Percentiles rank a stretch among this genome's conserved stretches.
phyloP scores from a whole-genome alignment of 2,329 filamentous ascomycete species.

The Rachicladosporium sp. region DNA sequence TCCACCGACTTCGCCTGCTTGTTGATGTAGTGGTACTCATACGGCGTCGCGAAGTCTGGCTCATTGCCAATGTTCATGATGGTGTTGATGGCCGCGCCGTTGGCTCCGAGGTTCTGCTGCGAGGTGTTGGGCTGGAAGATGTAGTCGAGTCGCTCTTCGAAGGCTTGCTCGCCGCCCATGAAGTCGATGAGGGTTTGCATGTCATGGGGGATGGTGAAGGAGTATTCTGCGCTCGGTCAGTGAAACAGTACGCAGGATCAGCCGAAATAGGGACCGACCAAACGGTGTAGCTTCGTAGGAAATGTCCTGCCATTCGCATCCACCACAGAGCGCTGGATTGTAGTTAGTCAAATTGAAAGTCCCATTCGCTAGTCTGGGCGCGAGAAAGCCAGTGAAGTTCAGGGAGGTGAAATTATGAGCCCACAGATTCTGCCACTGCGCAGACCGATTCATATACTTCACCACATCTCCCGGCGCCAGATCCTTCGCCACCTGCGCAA shows the following conservation, averaged over 20 bases:
- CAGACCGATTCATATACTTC: slow-evolving; percentile 27
- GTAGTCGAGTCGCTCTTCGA: slow-evolving; percentile 30
- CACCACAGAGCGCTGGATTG: slow-evolving; percentile 30
- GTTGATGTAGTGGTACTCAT: slow-evolving; percentile 21
- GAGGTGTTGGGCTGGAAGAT: slow-evolving; percentile 28
- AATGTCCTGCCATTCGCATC: slow-evolving; percentile 30
- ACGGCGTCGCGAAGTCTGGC: slow-evolving; percentile 22
- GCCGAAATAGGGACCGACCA: background rate
- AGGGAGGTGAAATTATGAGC: slow-evolving; percentile 24
- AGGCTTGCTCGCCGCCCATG: slow-evolving; percentile 28
- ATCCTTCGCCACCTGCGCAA: slow-evolving; percentile 29
- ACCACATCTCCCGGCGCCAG: slow-evolving; percentile 28
- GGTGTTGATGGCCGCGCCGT: slow-evolving; percentile 24
- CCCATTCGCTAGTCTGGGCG: slow-evolving; percentile 16
- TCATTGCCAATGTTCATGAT: slow-evolving; percentile 27
- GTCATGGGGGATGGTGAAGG: slow-evolving; percentile 32
- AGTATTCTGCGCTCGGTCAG: slow-evolving; percentile 23
- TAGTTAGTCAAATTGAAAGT: slow-evolving; percentile 23
- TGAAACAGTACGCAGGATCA: background rate
- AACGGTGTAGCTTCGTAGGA: slow-evolving; percentile 32
- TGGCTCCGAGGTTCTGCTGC: slow-evolving; percentile 23
- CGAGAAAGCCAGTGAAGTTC: slow-evolving; percentile 22
- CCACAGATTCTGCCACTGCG: slow-evolving; percentile 33
- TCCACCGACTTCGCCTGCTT: slow-evolving; percentile 20
- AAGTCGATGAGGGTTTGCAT: slow-evolving; percentile 29